Evolutionary conservation across 139 green algal genomes (phyloP).

Genomic region (Haematococcus sp.): DNA sequence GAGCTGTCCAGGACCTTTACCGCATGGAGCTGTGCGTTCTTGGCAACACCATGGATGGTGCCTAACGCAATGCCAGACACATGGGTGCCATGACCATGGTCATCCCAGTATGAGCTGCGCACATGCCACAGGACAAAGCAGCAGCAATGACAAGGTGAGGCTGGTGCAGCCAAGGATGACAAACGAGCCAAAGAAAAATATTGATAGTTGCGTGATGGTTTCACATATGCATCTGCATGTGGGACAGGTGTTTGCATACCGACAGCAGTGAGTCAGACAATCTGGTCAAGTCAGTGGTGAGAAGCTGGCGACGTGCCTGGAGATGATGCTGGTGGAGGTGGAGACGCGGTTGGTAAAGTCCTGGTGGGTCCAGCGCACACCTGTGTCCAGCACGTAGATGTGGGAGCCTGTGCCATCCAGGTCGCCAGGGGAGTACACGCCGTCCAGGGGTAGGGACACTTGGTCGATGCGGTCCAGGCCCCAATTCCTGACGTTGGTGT

Average conservation of each 20-base stretch:
- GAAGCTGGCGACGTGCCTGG: background rate
- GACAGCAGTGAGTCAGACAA: background rate
- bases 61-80: constrained; percentile 56
- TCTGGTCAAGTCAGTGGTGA: background rate
- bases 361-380: constrained; percentile 25
- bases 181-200: background rate
- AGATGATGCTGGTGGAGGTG: background rate
- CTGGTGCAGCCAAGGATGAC: background rate
- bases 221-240: no score
- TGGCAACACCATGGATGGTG: constrained; percentile 60
- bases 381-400: constrained; percentile 24
- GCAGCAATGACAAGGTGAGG: background rate
- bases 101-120: constrained; percentile 15
- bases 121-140: no score
- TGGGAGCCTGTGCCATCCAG: constrained; percentile 45
- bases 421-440: constrained; percentile 23
- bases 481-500: constrained; percentile 18
- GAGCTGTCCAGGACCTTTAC: constrained; percentile 41
- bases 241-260: no score
- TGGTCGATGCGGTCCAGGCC: constrained; percentile 66
- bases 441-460: constrained; percentile 27
- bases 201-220: background rate
- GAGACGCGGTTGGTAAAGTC: constrained; percentile 31
- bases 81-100: constrained; percentile 71
- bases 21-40: constrained; percentile 57